Base-by-base conservation (phyloP, 2,329 filamentous ascomycete genomes). In the Hymenoscyphus repandus region DNA sequence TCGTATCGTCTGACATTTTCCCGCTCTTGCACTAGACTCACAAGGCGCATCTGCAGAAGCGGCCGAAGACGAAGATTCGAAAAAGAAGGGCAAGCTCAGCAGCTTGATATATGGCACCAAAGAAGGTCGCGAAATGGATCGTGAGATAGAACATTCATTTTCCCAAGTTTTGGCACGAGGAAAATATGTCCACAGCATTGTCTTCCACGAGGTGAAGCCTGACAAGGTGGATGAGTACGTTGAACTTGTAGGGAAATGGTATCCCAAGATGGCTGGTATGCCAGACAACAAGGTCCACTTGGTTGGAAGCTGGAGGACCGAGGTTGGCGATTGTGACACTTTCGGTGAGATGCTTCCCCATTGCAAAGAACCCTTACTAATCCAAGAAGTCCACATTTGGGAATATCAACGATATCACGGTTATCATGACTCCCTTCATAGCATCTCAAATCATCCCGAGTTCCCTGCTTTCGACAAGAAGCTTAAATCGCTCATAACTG, bases 161-260 rank as follows among this genome's bases (percentile, higher is more conserved):
- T 95, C 88, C 46, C 91, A 96, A 70, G 88, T 97, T 40, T 76
- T 99, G 41, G 93, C 93, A 20, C 82, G 93, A 58, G 93, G 93
- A 66, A 99, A 99, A 74, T 99, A 99, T 66, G 91, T 99, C 49
- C 93, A 99, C 72, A 95, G 90, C 42, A 96, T 99, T 68, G 90
- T 96, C 52, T 90, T 96, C 66, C 93, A 99, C 74, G 82, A 95
- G 55, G 93, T 99, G 59, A 90, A 95, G 73, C 90, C 91, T 54
- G 90, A 96, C 64, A 93, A 90, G 72, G 88, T 96, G 42, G 90
- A 96, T 57, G 92, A 97, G 65, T 99, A 99, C 66, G 85, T 92
- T 46, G 79, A 92, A 52, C 77, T 97, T 45, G 89, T 97, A 12
- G 90, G 93, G 53, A 77, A 80, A 34, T 97, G 90, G 87, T 99